Evolutionary conservation across 441 rosid genomes (phyloP), one percentile per base, ranked within the genome.

Genomic region (Mallotus repandus): DNA sequence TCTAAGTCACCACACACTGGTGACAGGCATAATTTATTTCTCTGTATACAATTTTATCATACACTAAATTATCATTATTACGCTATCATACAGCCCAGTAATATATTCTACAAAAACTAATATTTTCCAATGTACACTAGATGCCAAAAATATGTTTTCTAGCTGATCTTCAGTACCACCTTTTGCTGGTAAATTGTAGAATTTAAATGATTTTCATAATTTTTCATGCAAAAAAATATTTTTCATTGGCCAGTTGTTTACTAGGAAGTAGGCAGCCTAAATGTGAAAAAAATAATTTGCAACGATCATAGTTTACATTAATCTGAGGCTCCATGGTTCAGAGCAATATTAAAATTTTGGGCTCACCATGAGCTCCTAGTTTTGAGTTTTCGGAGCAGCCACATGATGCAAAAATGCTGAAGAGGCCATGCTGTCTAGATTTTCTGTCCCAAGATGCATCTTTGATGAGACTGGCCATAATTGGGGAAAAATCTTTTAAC

Each of bases 321-420:
- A 46, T 32, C 25, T 46, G 45, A 46, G 45, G 56, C 12, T 8
- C 68, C 16, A 46, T 43, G 21, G 22, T 5, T 43, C 41, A 49
- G 21, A 56, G 53, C 15, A 13, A 19, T 19, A 14, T 41, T 29
- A 43, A 7, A 38, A 55, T 22, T 15, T 61, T 71, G 57, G 67
- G 59, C 55, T 74, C 38, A 22, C 43, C 58, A 35, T 15, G 22
- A 35, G 58, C 38, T 10, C 11, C 46, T 57, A 16, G 25, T 7
- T 10, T 53, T 54, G 43, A 49, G 56, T 66, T 66, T 52, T 68
- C 1, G 9, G 45, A 73, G 65, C 50, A 52, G 53, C 50, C 22
- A 18, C 69, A 25, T 25, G 49, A 61, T 74, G 67, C 54, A 22
- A 13, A 60, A 61, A 19, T 68, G 19, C 25, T 58, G n/a, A 60